A percentile compares a stretch with the other conserved stretches of the same genome.
Conservation (phyloP, 768 basidiomycete species). For the Psilocybe subaeruginosa region DNA sequence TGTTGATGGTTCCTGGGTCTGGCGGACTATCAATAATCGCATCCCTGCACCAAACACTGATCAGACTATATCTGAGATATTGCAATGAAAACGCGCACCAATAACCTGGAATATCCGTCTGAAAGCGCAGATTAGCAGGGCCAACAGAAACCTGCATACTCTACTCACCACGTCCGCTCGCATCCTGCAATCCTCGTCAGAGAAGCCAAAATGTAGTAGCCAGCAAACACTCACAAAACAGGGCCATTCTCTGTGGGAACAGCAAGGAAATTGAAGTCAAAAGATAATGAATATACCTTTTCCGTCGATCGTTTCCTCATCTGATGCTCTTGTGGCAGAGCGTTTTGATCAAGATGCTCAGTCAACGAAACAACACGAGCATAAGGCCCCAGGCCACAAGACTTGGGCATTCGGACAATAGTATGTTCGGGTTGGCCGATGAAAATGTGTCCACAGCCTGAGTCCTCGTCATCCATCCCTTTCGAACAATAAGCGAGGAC, state of each 20-base stretch:
- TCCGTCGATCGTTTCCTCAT: constrained; percentile 4
- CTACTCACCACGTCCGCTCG: constrained; percentile 8
- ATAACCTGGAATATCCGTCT: constrained; percentile 9
- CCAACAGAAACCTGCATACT: neutral
- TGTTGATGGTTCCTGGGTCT: constrained; percentile 4
- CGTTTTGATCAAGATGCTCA: constrained; percentile 19
- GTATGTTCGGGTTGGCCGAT: constrained; percentile 25
- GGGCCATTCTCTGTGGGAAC: constrained; percentile 8
- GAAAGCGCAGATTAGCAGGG: neutral
- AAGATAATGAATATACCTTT: constrained; percentile 8
- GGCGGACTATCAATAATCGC: constrained; percentile 8
- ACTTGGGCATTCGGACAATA: constrained; percentile 21
- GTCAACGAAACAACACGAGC: constrained; percentile 24
- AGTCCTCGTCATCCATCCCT: constrained; percentile 7
- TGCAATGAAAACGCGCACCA: neutral
- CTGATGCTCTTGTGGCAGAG: constrained; percentile 12
- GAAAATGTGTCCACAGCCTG: constrained; percentile 26
- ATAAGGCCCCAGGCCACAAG: constrained; percentile 28
- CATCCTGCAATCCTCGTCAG: constrained; percentile 2
- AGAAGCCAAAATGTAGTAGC: neutral
- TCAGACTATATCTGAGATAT: neutral
- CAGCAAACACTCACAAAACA: neutral
- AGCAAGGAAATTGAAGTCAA: constrained; percentile 7
- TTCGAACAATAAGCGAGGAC: constrained; percentile 25
- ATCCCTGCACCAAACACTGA: neutral